phyloP scores from a whole-genome alignment of 208 protist species.

The Crithidia expoeki region DNA sequence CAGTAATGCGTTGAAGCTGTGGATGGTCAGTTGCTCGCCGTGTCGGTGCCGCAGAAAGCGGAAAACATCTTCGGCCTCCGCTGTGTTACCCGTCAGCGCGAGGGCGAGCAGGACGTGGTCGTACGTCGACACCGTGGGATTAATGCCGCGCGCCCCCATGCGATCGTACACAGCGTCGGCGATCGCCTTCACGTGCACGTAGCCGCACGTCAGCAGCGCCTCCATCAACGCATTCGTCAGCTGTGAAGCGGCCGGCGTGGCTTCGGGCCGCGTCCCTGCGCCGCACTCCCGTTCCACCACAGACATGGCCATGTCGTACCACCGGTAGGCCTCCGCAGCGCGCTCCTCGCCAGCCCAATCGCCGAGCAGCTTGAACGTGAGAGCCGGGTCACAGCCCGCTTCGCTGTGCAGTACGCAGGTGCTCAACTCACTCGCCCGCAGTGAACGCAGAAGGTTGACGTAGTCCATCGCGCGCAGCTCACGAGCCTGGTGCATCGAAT shows the following conservation, averaged over 20 bases:
- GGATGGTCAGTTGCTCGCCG: conserved; percentile 61
- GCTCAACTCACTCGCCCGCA: conserved; percentile 51
- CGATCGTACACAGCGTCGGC: conserved; percentile 76
- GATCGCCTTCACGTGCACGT: conserved; percentile 70
- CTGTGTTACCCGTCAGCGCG: conserved; percentile 71
- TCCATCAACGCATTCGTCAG: conserved; percentile 82
- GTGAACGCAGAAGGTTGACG: conserved; percentile 45
- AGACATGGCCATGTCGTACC: conserved; percentile 69
- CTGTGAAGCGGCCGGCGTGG: conserved; percentile 63
- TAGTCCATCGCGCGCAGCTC: conserved; percentile 62
- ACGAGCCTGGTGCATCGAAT: conserved; percentile 48
- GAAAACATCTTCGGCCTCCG: conserved; percentile 78
- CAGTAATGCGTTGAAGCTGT: conserved; percentile 81
- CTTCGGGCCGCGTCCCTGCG: conserved; percentile 9
- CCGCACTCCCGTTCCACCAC: conserved; percentile 30
- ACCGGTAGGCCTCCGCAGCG: conserved; percentile 77
- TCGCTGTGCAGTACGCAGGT: conserved; percentile 66
- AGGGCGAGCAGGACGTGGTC: conserved; percentile 74
- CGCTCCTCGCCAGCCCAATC: conserved; percentile 75
- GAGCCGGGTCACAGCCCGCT: conserved; percentile 68
- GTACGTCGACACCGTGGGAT: conserved; percentile 83
- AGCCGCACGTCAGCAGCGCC: conserved; percentile 77
- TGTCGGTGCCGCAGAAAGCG: conserved; percentile 71
- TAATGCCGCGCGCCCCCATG: conserved; percentile 71
- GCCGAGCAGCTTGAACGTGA: conserved; percentile 81